Evolutionary conservation across 768 basidiomycete genomes (phyloP), one percentile per base, ranked within the genome.

Genomic region (Ramaria rubella): DNA sequence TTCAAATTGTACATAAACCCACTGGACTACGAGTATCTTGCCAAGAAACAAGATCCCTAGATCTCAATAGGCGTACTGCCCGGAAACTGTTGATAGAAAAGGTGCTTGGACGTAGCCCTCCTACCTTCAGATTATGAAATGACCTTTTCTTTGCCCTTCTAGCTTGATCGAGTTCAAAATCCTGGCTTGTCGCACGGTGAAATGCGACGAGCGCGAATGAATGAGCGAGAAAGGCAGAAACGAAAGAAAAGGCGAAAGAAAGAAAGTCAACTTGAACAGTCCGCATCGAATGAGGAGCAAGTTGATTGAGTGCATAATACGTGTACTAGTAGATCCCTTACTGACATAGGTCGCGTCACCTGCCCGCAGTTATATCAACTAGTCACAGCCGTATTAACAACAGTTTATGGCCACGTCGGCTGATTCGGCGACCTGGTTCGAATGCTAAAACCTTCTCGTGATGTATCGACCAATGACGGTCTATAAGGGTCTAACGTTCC

Each of bases 1-100:
- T 95, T 26, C 91, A 93, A 66, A 75, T 97, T 27, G 72, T 91
- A 38, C 94, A 97, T 68, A 86, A 83, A 62, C 93, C 94, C 2
- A 91, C 90, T 19, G 90, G 92, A 5, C 77, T 94, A 50, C 83
- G 94, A 36, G 87, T 95, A 14, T 74, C 81, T 3, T 93, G 90
- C 65, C 94, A 97, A 69, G 84, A 90, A 64, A 94, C 93, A 5
- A 85, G 94, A 44, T 94, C 91, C 2, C 71, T 94, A 45, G 73
- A 81, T 29, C 77, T 83, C 61, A 97, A 97, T 65, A 75, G 94
- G 61, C 82, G 81, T 65, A 67, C 86, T 26, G 94, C 94, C 15
- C 77, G 93, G 59, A 81, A 79, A 60, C 73, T 81, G 60, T 65
- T 97, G 52, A 64, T 85, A 38, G 85, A 91, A 70, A 92, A 89